Percentiles rank a stretch among this genome's conserved stretches.
Conservation (phyloP, 1,284 basidiomycete genomes). For the Trichosporon sp. region DNA sequence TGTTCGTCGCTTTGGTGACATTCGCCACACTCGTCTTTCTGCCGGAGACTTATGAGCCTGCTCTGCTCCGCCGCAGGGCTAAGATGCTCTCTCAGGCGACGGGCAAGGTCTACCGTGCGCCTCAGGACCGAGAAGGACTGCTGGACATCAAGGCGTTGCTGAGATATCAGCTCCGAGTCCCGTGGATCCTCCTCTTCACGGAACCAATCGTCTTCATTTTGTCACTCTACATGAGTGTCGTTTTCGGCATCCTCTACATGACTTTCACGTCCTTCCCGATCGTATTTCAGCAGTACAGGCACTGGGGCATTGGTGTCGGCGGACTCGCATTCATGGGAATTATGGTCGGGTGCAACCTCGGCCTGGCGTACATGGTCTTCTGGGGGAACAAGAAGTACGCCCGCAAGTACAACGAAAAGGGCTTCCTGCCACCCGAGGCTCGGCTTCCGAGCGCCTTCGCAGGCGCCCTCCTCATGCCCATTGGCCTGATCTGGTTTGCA, state of each 20-base stretch:
- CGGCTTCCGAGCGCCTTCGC: conserved; percentile 65
- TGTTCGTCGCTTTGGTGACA: conserved; percentile 48
- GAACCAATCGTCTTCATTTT: conserved; percentile 58
- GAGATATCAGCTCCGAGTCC: conserved; percentile 51
- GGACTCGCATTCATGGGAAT: conserved; percentile 68
- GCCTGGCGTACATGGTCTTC: conserved; percentile 62
- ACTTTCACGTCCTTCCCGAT: conserved; percentile 57
- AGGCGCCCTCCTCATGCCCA: conserved; percentile 63
- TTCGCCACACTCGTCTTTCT: conserved; percentile 36
- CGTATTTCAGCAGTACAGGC: conserved; percentile 36
- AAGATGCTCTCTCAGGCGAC: conserved; percentile 48
- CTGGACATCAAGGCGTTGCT: conserved; percentile 45
- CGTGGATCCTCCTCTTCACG: conserved; percentile 54
- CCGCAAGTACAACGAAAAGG: conserved; percentile 29
- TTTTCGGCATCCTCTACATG: conserved; percentile 53
- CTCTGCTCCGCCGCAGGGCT: conserved; percentile 54
- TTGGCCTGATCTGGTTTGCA: conserved; percentile 45
- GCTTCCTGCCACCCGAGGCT: conserved; percentile 54
- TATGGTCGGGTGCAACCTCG: conserved; percentile 63
- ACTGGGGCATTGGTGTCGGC: conserved; percentile 57
- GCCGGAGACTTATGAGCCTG: conserved; percentile 58
- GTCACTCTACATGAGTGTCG: conserved; percentile 56
- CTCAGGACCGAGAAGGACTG: conserved; percentile 54
- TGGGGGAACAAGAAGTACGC: conserved; percentile 38
- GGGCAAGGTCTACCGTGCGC: conserved; percentile 51